Base-by-base conservation (phyloP, 805 yeast species). In the Saccharomycopsis schoenii region DNA sequence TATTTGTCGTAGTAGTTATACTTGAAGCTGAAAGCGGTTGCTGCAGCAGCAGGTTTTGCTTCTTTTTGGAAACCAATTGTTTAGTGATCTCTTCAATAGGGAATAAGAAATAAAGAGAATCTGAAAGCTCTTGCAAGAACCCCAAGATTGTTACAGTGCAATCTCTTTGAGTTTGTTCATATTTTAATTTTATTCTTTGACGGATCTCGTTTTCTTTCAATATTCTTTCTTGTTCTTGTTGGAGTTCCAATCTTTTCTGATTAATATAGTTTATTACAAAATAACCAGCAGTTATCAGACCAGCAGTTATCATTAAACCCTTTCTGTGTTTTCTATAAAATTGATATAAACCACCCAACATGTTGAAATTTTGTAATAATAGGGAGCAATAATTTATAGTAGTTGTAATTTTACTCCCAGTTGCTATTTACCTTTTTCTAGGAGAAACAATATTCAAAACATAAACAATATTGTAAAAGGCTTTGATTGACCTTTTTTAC, bases 141-240 rank as follows among this genome's bases (percentile, higher is more conserved):
- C 96, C 92, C 69, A 88, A 77, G 58, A 92, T 83, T 0, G 97
- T 93, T 74, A 83, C 84, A 58, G 87, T 79, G 56, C 97, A 89
- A 72, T 93, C 98, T 66, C 85, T 85, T 69, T 92, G 97, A 11
- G 97, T 93, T 75, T 91, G 97, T 58, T 87, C 84, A 68, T 91
- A 93, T 61, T 97, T 76, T 66, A 94, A 79, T 66, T 85, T 85
- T 62, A 92, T 86, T 66, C 83, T 86, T 65, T 84, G 89, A 58
- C 80, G 77, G 24, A 87, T 81, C 15, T 47, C 52, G 10, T 47
- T 47, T 11, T 47, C 52, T 15, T 47, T 47, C 34, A 47, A 21
- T 58, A 82, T 79, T 54, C 82, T 79, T 71, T 84, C 87, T 47
- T 84, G 67, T 56, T 77, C 74, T 58, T 78, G 74, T 66, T 83